These are phyloP conservation scores for Starmerella geochares DNA, from an alignment of 805 yeast species.

Conservation along the genomic window DNA sequence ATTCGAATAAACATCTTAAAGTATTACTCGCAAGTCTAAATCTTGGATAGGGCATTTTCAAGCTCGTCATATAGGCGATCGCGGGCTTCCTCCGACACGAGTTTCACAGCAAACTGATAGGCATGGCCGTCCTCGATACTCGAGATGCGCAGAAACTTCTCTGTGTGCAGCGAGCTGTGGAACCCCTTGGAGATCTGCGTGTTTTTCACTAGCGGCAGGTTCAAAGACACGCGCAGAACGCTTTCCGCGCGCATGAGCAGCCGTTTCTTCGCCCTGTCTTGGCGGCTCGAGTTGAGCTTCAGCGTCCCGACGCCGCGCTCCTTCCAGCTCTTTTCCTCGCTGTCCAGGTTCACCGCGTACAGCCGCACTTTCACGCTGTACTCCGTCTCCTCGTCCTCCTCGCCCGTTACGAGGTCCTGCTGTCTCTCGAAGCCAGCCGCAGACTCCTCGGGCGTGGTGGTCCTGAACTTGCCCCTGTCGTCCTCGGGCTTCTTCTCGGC, in stretches of 20 bases:
- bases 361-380: constrained; percentile 67
- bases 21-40: not conserved
- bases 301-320: constrained; percentile 85
- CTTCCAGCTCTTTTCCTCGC: constrained; percentile 79
- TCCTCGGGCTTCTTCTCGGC: constrained; percentile 21
- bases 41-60: not conserved
- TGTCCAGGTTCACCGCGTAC: constrained; percentile 51
- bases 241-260: constrained; percentile 88
- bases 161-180: constrained; percentile 73
- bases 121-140: constrained; percentile 59
- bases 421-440: constrained; percentile 30
- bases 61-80: constrained; percentile 42
- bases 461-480: constrained; percentile 27
- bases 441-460: constrained; percentile 27
- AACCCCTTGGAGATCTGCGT: constrained; percentile 67
- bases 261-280: constrained; percentile 40
- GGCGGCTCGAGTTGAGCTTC: constrained; percentile 51
- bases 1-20: constrained; percentile 33
- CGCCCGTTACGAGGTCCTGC: constrained; percentile 63
- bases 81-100: constrained; percentile 53
- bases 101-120: constrained; percentile 70
- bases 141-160: constrained; percentile 69
- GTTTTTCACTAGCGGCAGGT: constrained; percentile 53
- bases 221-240: constrained; percentile 68
- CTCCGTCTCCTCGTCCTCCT: constrained; percentile 67